Evolutionary conservation across 331 rosid species (phyloP).

Genomic region (Quercus phellos): DNA sequence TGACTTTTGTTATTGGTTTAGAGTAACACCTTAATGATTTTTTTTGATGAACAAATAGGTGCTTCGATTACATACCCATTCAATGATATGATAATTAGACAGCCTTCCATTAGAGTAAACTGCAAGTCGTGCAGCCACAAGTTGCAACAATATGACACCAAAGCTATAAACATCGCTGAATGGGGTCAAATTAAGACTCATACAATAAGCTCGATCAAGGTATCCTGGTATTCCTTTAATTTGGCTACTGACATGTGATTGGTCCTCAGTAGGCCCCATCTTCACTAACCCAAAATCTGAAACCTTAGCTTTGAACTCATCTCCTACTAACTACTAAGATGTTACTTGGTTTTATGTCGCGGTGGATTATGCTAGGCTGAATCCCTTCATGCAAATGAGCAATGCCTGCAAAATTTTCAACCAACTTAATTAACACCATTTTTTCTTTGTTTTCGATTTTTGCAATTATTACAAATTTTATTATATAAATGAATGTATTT

Average conservation of each 20-base stretch:
- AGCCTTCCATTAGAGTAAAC: slow-evolving; percentile 28
- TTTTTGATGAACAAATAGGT: not conserved
- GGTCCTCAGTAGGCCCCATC: slow-evolving; percentile 65
- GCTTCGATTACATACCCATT: slow-evolving; percentile 54
- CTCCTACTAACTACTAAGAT: slow-evolving; percentile 75
- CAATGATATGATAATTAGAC: slow-evolving; percentile 43
- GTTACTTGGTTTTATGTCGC: slow-evolving; percentile 80
- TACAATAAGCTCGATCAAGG: slow-evolving; percentile 75
- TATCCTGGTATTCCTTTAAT: slow-evolving; percentile 82
- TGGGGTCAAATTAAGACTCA: slow-evolving; percentile 68
- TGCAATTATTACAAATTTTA: no score
- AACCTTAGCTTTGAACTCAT: slow-evolving; percentile 69
- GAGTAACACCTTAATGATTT: no score
- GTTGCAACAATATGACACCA: slow-evolving; percentile 77
- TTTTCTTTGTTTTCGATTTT: not conserved
- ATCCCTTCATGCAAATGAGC: slow-evolving; percentile 70
- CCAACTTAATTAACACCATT: not conserved
- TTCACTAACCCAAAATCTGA: slow-evolving; percentile 75
- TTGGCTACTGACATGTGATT: slow-evolving; percentile 87
- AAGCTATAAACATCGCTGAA: slow-evolving; percentile 80
- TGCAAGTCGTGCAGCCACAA: slow-evolving; percentile 62
- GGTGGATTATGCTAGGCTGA: slow-evolving; percentile 64
- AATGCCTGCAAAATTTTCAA: slow-evolving; percentile 43
- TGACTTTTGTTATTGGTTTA: no score
- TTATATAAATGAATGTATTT: no score